These are phyloP conservation scores for Chlamydomonas asymmetrica DNA, from an alignment of 139 green algal species.

Conservation along the genomic window DNA sequence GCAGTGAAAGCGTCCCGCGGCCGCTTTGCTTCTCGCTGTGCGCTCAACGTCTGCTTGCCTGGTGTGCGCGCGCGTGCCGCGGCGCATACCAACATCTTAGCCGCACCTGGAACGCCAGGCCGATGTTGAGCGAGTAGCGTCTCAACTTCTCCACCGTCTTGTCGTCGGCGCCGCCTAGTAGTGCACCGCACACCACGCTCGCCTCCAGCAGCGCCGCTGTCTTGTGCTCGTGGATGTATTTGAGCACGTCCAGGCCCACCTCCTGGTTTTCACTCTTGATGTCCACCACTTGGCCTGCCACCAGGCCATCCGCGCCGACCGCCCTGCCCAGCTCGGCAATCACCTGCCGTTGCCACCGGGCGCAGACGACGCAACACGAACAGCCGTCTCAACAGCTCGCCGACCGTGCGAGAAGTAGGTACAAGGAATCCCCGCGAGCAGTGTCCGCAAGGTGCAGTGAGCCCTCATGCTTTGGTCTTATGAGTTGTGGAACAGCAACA, in stretches of 20 bases:
- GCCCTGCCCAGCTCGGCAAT: conserved; percentile 86
- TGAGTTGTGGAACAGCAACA: neutral
- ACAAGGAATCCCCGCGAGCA: no score
- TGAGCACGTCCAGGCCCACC: conserved; percentile 88
- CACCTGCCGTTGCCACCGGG: conserved; percentile 46
- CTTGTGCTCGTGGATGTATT: conserved; percentile 99
- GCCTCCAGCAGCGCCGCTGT: conserved; percentile 97
- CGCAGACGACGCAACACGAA: neutral
- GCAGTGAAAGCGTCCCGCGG: no score
- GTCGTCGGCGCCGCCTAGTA: conserved; percentile 82
- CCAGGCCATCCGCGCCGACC: conserved; percentile 88
- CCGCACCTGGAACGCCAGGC: conserved; percentile 95
- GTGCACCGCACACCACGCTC: conserved; percentile 89
- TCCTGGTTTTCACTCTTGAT: conserved; percentile 87
- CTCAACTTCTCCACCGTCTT: conserved; percentile 87
- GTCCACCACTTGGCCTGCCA: conserved; percentile 97
- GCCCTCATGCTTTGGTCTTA: no score
- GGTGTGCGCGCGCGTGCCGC: no score
- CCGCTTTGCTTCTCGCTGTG: no score
- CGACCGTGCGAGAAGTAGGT: no score
- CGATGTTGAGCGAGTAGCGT: conserved; percentile 92
- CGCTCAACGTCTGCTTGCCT: no score
- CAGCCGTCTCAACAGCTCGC: neutral
- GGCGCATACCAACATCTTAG: no score
- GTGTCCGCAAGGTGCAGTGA: no score